These are phyloP conservation scores for Lactarius evosmus DNA, from an alignment of 768 basidiomycete genomes.

Conservation along the genomic window DNA sequence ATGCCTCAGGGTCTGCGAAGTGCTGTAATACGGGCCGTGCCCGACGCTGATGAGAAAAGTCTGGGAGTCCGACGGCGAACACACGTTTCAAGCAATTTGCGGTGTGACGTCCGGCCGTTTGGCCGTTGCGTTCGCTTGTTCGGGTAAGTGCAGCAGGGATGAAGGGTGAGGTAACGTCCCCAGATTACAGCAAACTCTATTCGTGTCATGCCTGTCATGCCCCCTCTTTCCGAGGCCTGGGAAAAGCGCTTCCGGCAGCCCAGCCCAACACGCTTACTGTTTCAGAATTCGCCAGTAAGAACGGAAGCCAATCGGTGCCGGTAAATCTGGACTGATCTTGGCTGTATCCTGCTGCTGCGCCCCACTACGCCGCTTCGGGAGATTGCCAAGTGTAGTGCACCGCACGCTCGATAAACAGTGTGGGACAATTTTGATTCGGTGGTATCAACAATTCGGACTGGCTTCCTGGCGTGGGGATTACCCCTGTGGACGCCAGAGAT, in stretches of 20 bases:
- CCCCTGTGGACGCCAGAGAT: constrained; percentile 1
- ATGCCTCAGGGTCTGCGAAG: constrained; percentile 5
- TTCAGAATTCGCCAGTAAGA: constrained; percentile 14
- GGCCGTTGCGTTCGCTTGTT: constrained; percentile 11
- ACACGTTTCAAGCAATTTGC: constrained; percentile 14
- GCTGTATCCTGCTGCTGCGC: not conserved
- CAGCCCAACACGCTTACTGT: constrained; percentile 10
- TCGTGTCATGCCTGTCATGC: constrained; percentile 12
- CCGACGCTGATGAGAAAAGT: constrained; percentile 18
- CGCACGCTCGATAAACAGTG: not conserved
- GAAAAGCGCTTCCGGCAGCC: constrained; percentile 9
- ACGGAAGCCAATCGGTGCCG: constrained; percentile 20
- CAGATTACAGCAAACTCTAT: constrained; percentile 15
- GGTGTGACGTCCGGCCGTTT: not conserved
- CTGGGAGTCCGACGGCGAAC: not conserved
- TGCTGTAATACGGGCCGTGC: constrained; percentile 1
- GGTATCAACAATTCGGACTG: not conserved
- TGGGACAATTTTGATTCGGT: not conserved
- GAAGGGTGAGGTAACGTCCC: constrained; percentile 12
- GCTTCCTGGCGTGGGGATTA: not conserved
- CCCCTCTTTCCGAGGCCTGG: constrained; percentile 2
- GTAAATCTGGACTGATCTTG: constrained; percentile 6
- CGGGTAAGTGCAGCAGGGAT: constrained; percentile 15
- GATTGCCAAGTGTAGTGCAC: not conserved
- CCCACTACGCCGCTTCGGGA: not conserved